phyloP scores from a whole-genome alignment of 768 basidiomycete genomes.

The Mycena rebaudengoi region DNA sequence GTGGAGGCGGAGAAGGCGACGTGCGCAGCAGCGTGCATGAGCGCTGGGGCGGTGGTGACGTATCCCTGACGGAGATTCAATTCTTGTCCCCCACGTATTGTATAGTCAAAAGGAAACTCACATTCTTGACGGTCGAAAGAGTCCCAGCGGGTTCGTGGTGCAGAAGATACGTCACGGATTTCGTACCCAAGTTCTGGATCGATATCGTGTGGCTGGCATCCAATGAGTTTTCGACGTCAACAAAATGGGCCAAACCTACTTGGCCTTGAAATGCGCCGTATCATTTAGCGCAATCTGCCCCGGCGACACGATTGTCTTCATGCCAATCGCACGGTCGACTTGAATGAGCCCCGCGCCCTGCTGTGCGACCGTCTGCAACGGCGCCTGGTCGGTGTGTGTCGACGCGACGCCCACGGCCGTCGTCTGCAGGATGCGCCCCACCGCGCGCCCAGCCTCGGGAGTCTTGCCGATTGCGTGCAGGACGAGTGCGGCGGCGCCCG shows the following conservation, averaged over 20 bases:
- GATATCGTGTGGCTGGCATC: conserved; percentile 37
- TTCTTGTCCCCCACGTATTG: neutral
- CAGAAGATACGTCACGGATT: conserved; percentile 41
- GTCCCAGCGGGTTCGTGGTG: conserved; percentile 49
- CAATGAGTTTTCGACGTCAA: neutral
- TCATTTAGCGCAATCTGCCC: conserved; percentile 56
- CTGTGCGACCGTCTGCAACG: conserved; percentile 43
- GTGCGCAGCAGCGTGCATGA: conserved; percentile 47
- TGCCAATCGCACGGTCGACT: conserved; percentile 51
- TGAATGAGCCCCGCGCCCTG: conserved; percentile 51
- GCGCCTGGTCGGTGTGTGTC: conserved; percentile 30
- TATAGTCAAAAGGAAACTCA: neutral
- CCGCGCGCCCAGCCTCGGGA: conserved; percentile 25
- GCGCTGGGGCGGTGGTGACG: conserved; percentile 38
- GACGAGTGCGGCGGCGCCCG: conserved; percentile 51
- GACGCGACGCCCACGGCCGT: conserved; percentile 7
- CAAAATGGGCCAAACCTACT: conserved; percentile 2
- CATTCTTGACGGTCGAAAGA: conserved; percentile 39
- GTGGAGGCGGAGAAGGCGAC: conserved; percentile 45
- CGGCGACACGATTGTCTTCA: conserved; percentile 47
- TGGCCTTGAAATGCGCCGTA: conserved; percentile 47
- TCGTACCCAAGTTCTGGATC: conserved; percentile 47
- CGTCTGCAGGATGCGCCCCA: conserved; percentile 8
- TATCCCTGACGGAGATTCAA: conserved; percentile 16
- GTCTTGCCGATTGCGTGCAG: conserved; percentile 46